phyloP scores from a whole-genome alignment of 2,329 filamentous ascomycete species.

The Cytospora leucostoma region DNA sequence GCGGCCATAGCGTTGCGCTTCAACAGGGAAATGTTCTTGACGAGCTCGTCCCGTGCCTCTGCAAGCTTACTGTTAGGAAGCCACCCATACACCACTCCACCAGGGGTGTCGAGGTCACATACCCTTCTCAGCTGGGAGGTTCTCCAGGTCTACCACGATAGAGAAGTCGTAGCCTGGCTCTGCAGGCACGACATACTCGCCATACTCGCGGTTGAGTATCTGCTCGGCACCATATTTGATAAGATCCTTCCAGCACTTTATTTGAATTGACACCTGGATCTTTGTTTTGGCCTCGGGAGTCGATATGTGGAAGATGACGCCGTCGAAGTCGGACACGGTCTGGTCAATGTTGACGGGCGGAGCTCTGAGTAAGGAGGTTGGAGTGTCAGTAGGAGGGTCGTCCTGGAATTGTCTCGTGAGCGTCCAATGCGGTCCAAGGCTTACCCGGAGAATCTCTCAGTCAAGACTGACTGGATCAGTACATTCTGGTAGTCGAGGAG shows the following conservation, averaged over 20 bases:
- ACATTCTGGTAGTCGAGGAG: conserved; percentile 99
- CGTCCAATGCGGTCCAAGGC: conserved; percentile 29
- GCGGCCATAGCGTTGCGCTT: conserved; percentile 99
- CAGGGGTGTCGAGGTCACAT: conserved; percentile 29
- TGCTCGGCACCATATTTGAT: conserved; percentile 90
- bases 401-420: neutral
- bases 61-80: conserved; percentile 16
- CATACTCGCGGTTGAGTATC: conserved; percentile 93
- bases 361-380: conserved; percentile 58
- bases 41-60: conserved; percentile 85
- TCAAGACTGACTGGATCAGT: conserved; percentile 92
- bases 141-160: conserved; percentile 83
- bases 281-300: conserved; percentile 92
- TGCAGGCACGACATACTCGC: conserved; percentile 81
- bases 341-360: conserved; percentile 90
- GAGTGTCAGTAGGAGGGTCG: conserved; percentile 23
- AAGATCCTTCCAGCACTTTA: conserved; percentile 93
- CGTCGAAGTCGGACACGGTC: conserved; percentile 98
- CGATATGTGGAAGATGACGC: conserved; percentile 97
- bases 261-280: conserved; percentile 90
- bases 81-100: neutral
- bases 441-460: conserved; percentile 89
- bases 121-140: conserved; percentile 79
- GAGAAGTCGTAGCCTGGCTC: conserved; percentile 97
- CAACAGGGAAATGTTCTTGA: conserved; percentile 83